Conservation (phyloP, 1,139 yeast genomes). For the Blastobotrys niveus region DNA sequence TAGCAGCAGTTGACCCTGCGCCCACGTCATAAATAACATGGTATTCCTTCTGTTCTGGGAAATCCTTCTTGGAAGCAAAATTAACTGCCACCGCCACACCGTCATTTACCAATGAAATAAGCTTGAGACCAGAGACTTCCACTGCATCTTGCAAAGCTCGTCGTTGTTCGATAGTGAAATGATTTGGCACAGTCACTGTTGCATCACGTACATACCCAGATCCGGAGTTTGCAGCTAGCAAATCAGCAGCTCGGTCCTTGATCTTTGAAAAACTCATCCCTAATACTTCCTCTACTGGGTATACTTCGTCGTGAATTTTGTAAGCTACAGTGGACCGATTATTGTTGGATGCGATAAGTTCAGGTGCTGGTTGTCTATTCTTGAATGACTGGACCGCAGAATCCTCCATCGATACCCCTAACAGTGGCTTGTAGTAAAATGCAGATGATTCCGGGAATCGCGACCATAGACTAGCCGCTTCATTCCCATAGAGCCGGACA, state of each 20-base stretch:
- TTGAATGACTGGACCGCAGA: slow-evolving; percentile 41
- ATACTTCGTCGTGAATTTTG: slow-evolving; percentile 41
- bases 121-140: slow-evolving; percentile 59
- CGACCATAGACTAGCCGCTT: slow-evolving; percentile 63
- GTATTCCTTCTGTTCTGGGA: slow-evolving; percentile 44
- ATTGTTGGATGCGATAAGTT: slow-evolving; percentile 43
- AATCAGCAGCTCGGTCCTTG: slow-evolving; percentile 53
- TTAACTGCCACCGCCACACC: slow-evolving; percentile 88
- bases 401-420: slow-evolving; percentile 59
- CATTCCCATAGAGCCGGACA: slow-evolving; percentile 75
- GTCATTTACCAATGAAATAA: slow-evolving; percentile 72
- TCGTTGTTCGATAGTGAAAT: slow-evolving; percentile 59
- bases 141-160: slow-evolving; percentile 69
- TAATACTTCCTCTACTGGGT: slow-evolving; percentile 68
- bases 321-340: slow-evolving; percentile 53
- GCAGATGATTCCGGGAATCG: slow-evolving; percentile 71
- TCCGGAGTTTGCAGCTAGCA: slow-evolving; percentile 36
- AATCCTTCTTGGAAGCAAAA: slow-evolving; percentile 49
- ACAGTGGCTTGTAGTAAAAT: slow-evolving; percentile 58
- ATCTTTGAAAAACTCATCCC: slow-evolving; percentile 78
- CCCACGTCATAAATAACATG: slow-evolving; percentile 87
- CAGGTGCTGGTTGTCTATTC: slow-evolving; percentile 56
- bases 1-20: slow-evolving; percentile 84
- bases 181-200: slow-evolving; percentile 74
- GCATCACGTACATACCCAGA: slow-evolving; percentile 52